Evolutionary conservation across 148 eudicot species (phyloP), one percentile per base, ranked within the genome.

Genomic region (Dianthus caryophyllus): DNA sequence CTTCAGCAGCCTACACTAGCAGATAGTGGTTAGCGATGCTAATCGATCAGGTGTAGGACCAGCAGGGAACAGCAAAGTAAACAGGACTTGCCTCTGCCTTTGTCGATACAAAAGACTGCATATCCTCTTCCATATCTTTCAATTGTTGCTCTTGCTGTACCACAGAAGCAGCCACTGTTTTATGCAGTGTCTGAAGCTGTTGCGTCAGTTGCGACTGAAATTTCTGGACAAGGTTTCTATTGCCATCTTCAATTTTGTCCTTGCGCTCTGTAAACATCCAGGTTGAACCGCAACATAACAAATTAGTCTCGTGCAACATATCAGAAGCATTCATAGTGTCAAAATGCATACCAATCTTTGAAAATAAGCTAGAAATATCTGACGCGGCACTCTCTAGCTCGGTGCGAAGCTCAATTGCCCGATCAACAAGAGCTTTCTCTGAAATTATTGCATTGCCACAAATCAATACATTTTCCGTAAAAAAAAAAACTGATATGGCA

Each of bases 341-440:
- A 30, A 14, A 63, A 46, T 56, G 82, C 97, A 25, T 52, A 90
- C 99, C 99, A 73, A 95, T 95, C 83, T 95, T 95, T 72, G 83
- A 75, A 78, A 79, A 95, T 70, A 95, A 80, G 78, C 82, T 85
- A 51, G 97, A 82, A 55, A 95, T 90, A 78, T 95, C 99, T 76
- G 86, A 82, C 30, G 94, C 87, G 76, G 99, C 91, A 77, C 78
- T 84, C 75, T 95, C 99, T 64, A 95, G 76, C 71, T 95, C 99
- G 31, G 83, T 77, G 20, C 96, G 89, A 67, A 95, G 99, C 58
- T 88, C 97, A 75, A 87, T 78, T 67, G 99, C 96, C 69, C 83
- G 86, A 71, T 95, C 96, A 77, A 90, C 83, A 31, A 95, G 97
- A 72, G 89, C 80, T 95, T 84, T 90, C 80, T 95, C 97, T 95